Evolutionary conservation across 2,329 filamentous ascomycete genomes (phyloP), one percentile per base, ranked within the genome.

Genomic region (Rhynchosporium graminicola): DNA sequence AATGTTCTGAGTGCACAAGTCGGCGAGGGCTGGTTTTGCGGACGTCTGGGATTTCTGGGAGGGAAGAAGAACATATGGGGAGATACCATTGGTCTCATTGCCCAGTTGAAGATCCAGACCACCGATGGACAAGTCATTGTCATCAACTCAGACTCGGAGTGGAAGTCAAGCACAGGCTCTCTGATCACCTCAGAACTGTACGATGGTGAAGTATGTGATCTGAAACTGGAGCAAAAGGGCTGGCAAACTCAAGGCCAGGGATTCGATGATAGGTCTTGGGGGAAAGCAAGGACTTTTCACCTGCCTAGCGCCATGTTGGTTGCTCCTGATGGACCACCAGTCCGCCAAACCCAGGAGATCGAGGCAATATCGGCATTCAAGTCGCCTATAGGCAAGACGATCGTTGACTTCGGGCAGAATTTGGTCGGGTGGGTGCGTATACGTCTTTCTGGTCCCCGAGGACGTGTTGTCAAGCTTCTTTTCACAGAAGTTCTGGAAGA

Each of bases 401-500:
- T 83, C 4, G 60, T 84, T 48, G 82, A 86, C 65, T 85, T 86
- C 69, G 82, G 83, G 1, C 83, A 86, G 68, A 85, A 86, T 65
- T 71, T 86, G 0, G 83, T 84, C 0, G 83, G 83, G 1, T 77
- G 77, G 66, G 60, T 84, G 1, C 72, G 74, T 0, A 65, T 85
- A 13, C 69, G 71, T 0, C 67, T 80, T 1, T 65, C 65, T 51
- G 78, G 75, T 0, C 71, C 74, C 0, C 67, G 68, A 2, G 78
- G 78, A 0, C 73, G 76, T 1, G 75, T 71, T 13, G 76, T 85
- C 26, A 77, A 73, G 3, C 70, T 80, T n/a, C 68, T 65, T 0
- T 77, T 79, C 63, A 74, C 77, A 0, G 79, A 81, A 66, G 77
- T 80, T 0, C 68, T 81, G 13, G 77, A 80, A 45, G 61, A 77